phyloP scores from a whole-genome alignment of 2,329 filamentous ascomycete species.

The Aspergillus sp. region DNA sequence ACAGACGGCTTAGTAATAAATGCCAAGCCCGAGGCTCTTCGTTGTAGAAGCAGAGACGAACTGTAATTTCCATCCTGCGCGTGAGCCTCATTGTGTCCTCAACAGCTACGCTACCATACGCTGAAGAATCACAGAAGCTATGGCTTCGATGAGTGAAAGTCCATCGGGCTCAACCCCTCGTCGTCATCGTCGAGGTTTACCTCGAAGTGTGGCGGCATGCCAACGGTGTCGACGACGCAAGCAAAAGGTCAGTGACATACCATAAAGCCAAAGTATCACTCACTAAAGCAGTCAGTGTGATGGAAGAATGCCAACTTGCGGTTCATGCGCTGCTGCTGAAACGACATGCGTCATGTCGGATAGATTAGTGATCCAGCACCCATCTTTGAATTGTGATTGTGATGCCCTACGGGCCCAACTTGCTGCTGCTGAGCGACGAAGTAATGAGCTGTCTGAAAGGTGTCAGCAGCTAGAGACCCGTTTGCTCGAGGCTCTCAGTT shows the following conservation, averaged over 20 bases:
- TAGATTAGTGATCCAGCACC: neutral
- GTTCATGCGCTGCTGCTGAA: neutral
- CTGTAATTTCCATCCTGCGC: no score
- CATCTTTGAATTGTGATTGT: conserved; percentile 2
- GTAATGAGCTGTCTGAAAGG: conserved; percentile 2
- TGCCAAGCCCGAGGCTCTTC: no score
- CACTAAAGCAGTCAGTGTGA: neutral
- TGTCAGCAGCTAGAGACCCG: neutral
- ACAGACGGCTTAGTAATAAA: no score
- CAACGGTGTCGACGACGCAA: conserved; percentile 22
- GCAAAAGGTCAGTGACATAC: conserved; percentile 6
- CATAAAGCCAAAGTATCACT: neutral
- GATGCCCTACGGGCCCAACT: conserved; percentile 1
- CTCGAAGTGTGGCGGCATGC: conserved; percentile 27
- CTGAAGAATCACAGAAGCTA: no score
- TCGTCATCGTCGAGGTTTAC: conserved; percentile 22
- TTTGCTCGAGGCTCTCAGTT: neutral
- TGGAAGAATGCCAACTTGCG: conserved; percentile 8
- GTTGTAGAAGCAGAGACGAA: no score
- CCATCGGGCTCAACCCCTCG: conserved; percentile 5
- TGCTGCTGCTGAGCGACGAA: neutral
- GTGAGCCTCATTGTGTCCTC: no score
- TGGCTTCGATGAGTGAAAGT: neutral
- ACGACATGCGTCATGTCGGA: conserved; percentile 9
- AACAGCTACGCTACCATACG: no score